Evolutionary conservation across 306 rosid genomes (phyloP), one percentile per base, ranked within the genome.

Genomic region (Lathyrus sativus): DNA sequence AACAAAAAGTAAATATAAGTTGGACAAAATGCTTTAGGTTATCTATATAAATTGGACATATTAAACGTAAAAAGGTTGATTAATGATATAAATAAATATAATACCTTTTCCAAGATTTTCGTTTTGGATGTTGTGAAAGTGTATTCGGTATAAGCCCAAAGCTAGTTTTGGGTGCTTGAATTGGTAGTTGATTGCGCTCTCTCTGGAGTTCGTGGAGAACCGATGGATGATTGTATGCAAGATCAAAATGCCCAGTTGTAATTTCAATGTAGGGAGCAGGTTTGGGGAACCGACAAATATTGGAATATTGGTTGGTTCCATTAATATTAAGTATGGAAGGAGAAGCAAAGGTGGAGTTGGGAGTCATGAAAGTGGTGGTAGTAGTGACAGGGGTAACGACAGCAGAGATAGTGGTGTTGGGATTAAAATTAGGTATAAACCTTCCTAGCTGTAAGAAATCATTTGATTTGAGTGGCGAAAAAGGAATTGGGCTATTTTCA

Each of bases 61-160:
- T 49, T 15, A 3, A 7, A 15, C 26, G 9, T 7, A 49, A 49
- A 6, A 2, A 49, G 1, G 15, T 48, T 2, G 1, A 15, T 7
- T 2, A n/a, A 6, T 48, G 18, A 48, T 46, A 46, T 2, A 8
- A 14, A 6, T 41, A 12, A 22, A 54, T 18, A 26, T 2, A 17
- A 19, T 53, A 80, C 91, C 90, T 86, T 78, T 75, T 89, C 71
- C 88, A 81, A 24, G 89, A 56, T 74, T 76, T 74, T 54, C 79
- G 71, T 70, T 77, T 11, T 15, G 69, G 77, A 43, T 71, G 17
- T 24, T 67, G 80, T 31, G 72, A 11, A 24, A 67, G 81, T 24
- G 61, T 66, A 53, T 55, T 76, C 43, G 79, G 68, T 37, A 55
- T 53, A 67, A 74, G 42, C 19, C 55, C 48, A 39, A 71, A 41